Base-by-base conservation (phyloP, 148 eudicot species). In the Persicaria tinctoria region DNA sequence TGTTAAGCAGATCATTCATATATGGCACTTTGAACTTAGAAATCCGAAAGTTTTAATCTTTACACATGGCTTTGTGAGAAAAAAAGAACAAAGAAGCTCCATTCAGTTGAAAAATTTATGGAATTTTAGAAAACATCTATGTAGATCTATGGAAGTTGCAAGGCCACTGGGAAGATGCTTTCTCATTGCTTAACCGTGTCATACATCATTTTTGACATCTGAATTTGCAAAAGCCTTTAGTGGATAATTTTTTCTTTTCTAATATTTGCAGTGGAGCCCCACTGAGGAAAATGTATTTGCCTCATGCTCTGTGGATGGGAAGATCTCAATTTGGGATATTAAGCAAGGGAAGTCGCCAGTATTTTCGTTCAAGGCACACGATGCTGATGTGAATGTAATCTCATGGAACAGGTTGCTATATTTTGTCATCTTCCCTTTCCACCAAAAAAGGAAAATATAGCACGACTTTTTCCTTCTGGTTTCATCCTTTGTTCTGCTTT, bases 331-430 rank as follows among this genome's bases (percentile, higher is more conserved):
- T 79, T 95, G 99, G 99, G 99, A 95, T 80, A 80, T 75, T 74
- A 97, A 91, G 76, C 20, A 55, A 71, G 90, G 92, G 73, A 92
- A 88, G 74, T 81, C 94, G 55, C 86, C 97, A 46, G 88, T 84
- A 50, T 63, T 84, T 74, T 82, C 88, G 32, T 86, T 95, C 66
- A 90, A 92, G 78, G 97, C 99, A 72, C 99, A 95, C 80, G 83
- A 90, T 73, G 89, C 97, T 73, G 99, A 95, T 85, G 99, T 95
- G 41, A 95, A 95, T 82, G 99, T 95, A 27, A 87, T 95, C 73
- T 89, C 99, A 72, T 95, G 99, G 99, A 95, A 92, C 88, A 95
- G 97, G 99, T 89, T 74, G 62, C 16, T 49, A 46, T 44, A 5
- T 5, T 41, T 66, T 38, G 18, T 66, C 70, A 38, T 38, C 17